A percentile compares a stretch with the other conserved stretches of the same genome.
Evolutionary conservation across 805 yeast genomes (phyloP).

Genomic region (Vanderwaltozyma tropicalis): DNA sequence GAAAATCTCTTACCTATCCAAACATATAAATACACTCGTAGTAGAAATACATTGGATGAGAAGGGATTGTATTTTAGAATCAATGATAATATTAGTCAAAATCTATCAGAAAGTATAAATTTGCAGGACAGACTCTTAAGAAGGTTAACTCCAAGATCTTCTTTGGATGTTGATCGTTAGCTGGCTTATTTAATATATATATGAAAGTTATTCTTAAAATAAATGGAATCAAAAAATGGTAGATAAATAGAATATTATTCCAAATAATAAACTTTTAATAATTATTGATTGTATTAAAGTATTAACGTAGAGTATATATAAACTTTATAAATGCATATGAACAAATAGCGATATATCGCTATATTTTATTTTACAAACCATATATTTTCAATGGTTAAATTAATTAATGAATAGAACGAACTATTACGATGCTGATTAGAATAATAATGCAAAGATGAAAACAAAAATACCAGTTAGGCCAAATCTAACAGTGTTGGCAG

Average conservation of each 20-base stretch:
- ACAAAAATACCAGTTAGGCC: constrained; percentile 7
- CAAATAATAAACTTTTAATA: too few species aligned
- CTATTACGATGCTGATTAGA: background rate
- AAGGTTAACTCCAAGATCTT: constrained; percentile 25
- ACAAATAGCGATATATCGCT: too few species aligned
- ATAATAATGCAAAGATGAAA: constrained; percentile 1
- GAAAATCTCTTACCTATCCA: constrained; percentile 66
- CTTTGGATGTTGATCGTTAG: constrained; percentile 12
- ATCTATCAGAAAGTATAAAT: constrained; percentile 28
- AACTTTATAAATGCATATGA: background rate
- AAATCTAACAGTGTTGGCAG: constrained; percentile 8
- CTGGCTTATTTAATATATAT: background rate
- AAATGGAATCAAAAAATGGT: too few species aligned
- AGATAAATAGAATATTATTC: too few species aligned
- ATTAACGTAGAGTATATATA: too few species aligned
- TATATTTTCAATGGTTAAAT: background rate
- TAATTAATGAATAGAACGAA: background rate
- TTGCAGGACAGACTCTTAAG: constrained; percentile 23
- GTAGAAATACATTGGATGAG: constrained; percentile 25
- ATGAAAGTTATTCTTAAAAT: too few species aligned
- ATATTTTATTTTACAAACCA: too few species aligned
- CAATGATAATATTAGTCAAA: constrained; percentile 31
- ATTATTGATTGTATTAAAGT: background rate
- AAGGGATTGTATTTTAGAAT: constrained; percentile 42
- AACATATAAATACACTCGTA: constrained; percentile 14